phyloP scores from a whole-genome alignment of 495 filamentous ascomycete species.

The Hypoxylon crocopeplum region DNA sequence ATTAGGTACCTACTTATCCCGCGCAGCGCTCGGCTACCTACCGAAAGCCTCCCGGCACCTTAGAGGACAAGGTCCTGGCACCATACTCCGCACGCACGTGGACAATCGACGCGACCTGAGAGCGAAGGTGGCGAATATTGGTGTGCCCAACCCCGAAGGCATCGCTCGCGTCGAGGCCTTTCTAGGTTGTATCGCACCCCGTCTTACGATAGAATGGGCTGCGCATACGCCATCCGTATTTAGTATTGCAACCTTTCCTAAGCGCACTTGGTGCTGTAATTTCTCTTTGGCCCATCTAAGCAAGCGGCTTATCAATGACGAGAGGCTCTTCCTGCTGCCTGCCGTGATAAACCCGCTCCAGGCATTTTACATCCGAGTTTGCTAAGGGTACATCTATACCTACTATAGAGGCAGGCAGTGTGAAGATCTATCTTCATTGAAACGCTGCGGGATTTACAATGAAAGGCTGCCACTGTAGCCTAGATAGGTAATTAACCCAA shows the following conservation, averaged over 20 bases:
- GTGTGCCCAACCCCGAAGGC: not conserved
- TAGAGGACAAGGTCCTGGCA: not conserved
- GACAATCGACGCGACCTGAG: slow-evolving; percentile 10
- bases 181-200: slow-evolving; percentile 4
- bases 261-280: too few species aligned
- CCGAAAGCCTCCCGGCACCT: slow-evolving; percentile 12
- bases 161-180: slow-evolving; percentile 15
- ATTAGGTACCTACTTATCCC: not conserved
- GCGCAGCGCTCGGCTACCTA: slow-evolving; percentile 4
- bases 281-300: too few species aligned
- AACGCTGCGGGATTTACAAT: slow-evolving; percentile 29
- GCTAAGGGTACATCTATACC: too few species aligned
- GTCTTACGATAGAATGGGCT: slow-evolving; percentile 21
- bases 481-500: too few species aligned
- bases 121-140: not conserved
- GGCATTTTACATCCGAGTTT: too few species aligned
- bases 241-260: not conserved
- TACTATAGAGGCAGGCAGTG: too few species aligned
- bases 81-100: slow-evolving; percentile 16
- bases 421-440: slow-evolving; percentile 20
- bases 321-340: too few species aligned
- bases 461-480: slow-evolving; percentile 11
- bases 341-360: too few species aligned
- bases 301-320: too few species aligned
- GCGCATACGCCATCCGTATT: slow-evolving; percentile 12